phyloP scores from a whole-genome alignment of 441 rosid genomes.

The Euphorbia celastroides region DNA sequence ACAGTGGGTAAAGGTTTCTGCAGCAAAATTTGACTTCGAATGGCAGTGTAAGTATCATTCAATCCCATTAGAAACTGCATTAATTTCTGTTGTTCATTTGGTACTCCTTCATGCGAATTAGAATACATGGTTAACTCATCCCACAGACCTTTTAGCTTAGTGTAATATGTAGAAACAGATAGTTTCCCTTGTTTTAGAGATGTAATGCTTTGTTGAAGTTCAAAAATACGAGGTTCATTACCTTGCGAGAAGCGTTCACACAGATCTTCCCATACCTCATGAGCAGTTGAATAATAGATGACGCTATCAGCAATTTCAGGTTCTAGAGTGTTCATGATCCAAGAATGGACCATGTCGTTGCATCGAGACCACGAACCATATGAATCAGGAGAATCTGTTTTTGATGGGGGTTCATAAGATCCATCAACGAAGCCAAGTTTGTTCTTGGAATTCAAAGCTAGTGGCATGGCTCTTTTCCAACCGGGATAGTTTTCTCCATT shows the following conservation, averaged over 20 bases:
- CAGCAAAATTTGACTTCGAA: neutral
- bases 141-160: constrained; percentile 10
- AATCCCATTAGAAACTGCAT: constrained; percentile 16
- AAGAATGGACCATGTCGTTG: constrained; percentile 9
- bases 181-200: neutral
- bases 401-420: neutral
- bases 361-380: neutral
- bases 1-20: neutral
- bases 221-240: neutral
- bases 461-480: neutral
- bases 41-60: constrained; percentile 7
- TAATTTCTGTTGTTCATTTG: constrained; percentile 1
- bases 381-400: neutral
- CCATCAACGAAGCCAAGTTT: neutral
- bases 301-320: neutral
- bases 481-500: neutral
- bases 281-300: constrained; percentile 1
- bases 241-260: constrained; percentile 2
- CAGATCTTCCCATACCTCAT: constrained; percentile 8
- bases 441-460: neutral
- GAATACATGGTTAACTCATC: neutral
- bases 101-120: neutral
- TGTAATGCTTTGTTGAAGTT: constrained; percentile 1
- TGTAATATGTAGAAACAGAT: neutral
- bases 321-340: constrained; percentile 1